Evolutionary conservation across 495 filamentous ascomycete genomes (phyloP), one percentile per base, ranked within the genome.

Genomic region (Annulohypoxylon nitens): DNA sequence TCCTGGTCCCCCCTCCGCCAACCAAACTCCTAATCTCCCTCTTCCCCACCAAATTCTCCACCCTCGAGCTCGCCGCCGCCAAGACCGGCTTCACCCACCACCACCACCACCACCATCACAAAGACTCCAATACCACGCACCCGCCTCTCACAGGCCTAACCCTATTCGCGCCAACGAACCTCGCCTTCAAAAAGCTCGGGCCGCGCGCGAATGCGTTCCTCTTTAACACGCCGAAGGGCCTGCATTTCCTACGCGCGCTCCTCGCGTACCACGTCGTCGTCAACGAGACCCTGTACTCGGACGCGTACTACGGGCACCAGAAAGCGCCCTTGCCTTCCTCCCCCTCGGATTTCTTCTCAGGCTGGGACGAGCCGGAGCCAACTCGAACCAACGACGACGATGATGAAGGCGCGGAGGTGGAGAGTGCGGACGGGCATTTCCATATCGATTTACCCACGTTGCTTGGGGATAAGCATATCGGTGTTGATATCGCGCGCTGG

Each of bases 251-350:
- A n/a, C 87, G 85, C 65, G 90, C 91, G 0, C 77, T 97, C 59
- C 81, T 97, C 20, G 80, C 90, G 79, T 97, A 97, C 79, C 93
- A 97, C 76, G 79, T 95, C 70, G 91, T 94, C 1, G 84, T 84
- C 5, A 88, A 91, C 70, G 86, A 90, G 72, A 95, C 93, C 1
- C 80, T 98, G 2, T 97, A 97, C 79, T 91, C 91, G 18, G 95
- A 97, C 80, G 91, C 87, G 16, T 92, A 85, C 75, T 93, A 93
- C 79, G 84, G 85, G 10, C 51, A 43, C 9, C 63, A 73, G 43
- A 67, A 64, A 11, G 60, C 11, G 36, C 36, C 39, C 14, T 5
- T 14, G 0, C 30, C 30, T 6, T 3, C 30, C 30, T 30, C 30
- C 2, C 3, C 30, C 30, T 30, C 30, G 30, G 30, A 30, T 6